These are phyloP conservation scores for Tothia fuscella DNA, from an alignment of 2,329 filamentous ascomycete species.

Conservation along the genomic window DNA sequence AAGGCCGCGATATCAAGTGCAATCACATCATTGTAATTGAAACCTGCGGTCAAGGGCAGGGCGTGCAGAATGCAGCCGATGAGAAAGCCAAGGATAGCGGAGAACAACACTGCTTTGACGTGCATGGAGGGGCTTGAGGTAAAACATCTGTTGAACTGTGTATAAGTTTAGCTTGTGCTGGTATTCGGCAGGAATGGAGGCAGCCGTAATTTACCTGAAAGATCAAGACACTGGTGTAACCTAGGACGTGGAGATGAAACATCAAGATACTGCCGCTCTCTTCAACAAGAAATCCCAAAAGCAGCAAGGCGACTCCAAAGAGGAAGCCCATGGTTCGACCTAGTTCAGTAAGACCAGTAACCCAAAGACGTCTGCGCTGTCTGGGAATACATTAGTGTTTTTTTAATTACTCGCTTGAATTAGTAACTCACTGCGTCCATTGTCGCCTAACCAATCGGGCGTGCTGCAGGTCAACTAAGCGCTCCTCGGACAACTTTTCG, in stretches of 20 bases:
- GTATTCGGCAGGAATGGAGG: background rate
- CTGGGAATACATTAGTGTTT: no score
- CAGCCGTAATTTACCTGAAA: background rate
- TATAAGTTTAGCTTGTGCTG: background rate
- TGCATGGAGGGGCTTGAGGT: background rate
- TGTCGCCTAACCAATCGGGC: background rate
- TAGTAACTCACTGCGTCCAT: no score
- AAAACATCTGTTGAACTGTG: slow-evolving; percentile 5
- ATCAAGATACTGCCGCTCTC: background rate
- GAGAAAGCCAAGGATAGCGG: slow-evolving; percentile 1
- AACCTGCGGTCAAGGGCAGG: background rate
- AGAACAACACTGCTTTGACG: slow-evolving; percentile 1
- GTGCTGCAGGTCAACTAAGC: slow-evolving; percentile 2
- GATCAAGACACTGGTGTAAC: background rate
- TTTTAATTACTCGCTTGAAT: no score
- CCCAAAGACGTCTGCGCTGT: slow-evolving; percentile 1
- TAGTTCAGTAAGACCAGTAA: background rate
- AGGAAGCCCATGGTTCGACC: background rate
- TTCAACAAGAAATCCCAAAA: background rate
- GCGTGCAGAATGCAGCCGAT: background rate
- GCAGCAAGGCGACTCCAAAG: background rate
- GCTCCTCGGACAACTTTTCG: slow-evolving; percentile 1
- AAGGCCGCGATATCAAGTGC: slow-evolving; percentile 38
- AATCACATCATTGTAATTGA: slow-evolving; percentile 34
- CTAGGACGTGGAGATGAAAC: slow-evolving; percentile 1